phyloP scores from a whole-genome alignment of 1,139 yeast genomes.

The Nadsonia commutata region DNA sequence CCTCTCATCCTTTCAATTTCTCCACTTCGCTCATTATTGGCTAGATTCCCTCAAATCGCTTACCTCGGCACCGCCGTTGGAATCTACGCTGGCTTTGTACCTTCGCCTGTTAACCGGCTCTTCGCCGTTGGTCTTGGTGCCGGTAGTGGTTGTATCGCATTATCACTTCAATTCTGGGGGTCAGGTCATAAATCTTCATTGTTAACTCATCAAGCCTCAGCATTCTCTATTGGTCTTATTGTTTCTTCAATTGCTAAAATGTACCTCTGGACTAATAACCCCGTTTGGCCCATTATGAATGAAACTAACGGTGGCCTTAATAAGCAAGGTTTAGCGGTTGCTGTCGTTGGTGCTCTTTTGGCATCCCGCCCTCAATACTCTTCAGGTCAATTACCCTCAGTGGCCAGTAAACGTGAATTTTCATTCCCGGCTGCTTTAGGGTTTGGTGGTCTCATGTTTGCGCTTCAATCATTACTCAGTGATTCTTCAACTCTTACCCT shows the following conservation, averaged over 20 bases:
- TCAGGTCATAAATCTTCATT: constrained; percentile 30
- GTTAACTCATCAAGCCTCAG: constrained; percentile 38
- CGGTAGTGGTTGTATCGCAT: constrained; percentile 45
- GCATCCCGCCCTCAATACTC: constrained; percentile 27
- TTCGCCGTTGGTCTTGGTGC: constrained; percentile 53
- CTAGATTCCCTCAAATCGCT: constrained; percentile 36
- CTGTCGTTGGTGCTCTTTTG: constrained; percentile 46
- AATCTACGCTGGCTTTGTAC: constrained; percentile 57
- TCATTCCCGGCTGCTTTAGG: constrained; percentile 46
- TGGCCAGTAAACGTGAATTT: constrained; percentile 17
- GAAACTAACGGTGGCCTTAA: constrained; percentile 77
- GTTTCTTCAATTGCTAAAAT: constrained; percentile 62
- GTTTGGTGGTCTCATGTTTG: constrained; percentile 62
- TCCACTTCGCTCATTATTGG: constrained; percentile 33
- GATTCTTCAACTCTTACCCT: constrained; percentile 75
- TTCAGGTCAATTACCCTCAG: constrained; percentile 13
- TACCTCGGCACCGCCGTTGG: constrained; percentile 50
- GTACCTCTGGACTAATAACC: constrained; percentile 72
- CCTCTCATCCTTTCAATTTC: constrained; percentile 46
- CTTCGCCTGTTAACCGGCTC: constrained; percentile 56
- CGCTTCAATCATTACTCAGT: constrained; percentile 57
- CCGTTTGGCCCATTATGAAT: constrained; percentile 93
- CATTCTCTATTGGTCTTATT: constrained; percentile 61
- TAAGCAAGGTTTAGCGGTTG: constrained; percentile 51
- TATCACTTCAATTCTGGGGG: constrained; percentile 43